A percentile compares a stretch with the other conserved stretches of the same genome.
These are phyloP conservation scores for Xylaria sp. DNA, from an alignment of 2,329 filamentous ascomycete genomes.

Conservation along the genomic window DNA sequence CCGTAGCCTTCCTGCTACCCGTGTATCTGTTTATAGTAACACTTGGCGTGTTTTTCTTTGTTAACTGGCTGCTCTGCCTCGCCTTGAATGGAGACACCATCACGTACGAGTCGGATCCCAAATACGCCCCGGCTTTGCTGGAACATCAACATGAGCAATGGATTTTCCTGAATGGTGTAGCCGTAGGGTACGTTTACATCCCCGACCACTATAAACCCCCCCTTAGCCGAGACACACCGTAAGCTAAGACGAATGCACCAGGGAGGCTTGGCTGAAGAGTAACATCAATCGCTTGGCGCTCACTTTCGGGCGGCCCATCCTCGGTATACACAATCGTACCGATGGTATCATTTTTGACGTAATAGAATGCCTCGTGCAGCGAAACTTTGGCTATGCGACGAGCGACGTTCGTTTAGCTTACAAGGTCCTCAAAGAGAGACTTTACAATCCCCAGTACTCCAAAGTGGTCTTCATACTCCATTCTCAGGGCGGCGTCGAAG, in stretches of 20 bases:
- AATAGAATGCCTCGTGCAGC: conserved; percentile 77
- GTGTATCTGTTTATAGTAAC: conserved; percentile 53
- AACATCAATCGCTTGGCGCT: conserved; percentile 74
- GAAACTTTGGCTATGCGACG: conserved; percentile 75
- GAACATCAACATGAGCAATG: conserved; percentile 70
- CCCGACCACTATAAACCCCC: neutral
- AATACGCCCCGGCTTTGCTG: conserved; percentile 55
- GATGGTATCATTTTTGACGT: conserved; percentile 77
- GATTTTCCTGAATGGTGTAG: conserved; percentile 81
- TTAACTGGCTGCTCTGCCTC: conserved; percentile 59
- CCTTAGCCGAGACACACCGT: conserved; percentile 19
- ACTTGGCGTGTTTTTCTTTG: conserved; percentile 50
- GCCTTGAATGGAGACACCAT: conserved; percentile 58
- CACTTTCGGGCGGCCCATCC: conserved; percentile 73
- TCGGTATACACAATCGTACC: conserved; percentile 78
- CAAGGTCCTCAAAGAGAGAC: conserved; percentile 63
- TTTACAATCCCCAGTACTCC: conserved; percentile 65
- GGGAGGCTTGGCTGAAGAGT: conserved; percentile 69
- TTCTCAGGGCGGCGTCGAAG: conserved; percentile 78
- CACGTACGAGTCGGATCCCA: conserved; percentile 57
- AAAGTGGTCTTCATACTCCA: conserved; percentile 79
- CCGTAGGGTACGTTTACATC: conserved; percentile 55
- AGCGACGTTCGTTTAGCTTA: conserved; percentile 68
- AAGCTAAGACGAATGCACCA: conserved; percentile 35
- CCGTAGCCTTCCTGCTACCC: conserved; percentile 54